phyloP scores from a whole-genome alignment of 2,329 filamentous ascomycete genomes.

The Cylindrodendrum hubeiense region DNA sequence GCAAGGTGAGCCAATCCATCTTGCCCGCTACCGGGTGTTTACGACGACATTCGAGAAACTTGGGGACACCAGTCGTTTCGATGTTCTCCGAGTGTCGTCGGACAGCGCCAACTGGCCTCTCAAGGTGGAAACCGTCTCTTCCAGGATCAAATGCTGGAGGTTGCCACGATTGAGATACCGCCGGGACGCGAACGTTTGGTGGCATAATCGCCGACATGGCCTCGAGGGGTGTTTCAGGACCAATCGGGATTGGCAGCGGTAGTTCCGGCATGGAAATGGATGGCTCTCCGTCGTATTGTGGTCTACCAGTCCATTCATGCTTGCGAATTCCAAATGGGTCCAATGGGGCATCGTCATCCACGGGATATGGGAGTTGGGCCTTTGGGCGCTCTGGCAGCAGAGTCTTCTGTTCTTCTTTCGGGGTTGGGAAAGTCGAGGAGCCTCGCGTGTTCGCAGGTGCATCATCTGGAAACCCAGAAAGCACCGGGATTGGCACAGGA shows the following conservation, averaged over 20 bases:
- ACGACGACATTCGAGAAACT: constrained; percentile 78
- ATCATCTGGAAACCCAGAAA: constrained; percentile 33
- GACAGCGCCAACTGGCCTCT: constrained; percentile 60
- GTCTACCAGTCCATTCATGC: constrained; percentile 34
- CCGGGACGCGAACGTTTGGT: constrained; percentile 26
- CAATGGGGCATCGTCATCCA: constrained; percentile 48
- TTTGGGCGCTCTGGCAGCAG: constrained; percentile 38
- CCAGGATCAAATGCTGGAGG: constrained; percentile 59
- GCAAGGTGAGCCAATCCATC: constrained; percentile 85
- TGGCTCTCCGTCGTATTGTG: constrained; percentile 36
- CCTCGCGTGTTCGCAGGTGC: constrained; percentile 36
- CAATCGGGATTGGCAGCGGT: constrained; percentile 38
- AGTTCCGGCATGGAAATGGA: constrained; percentile 42
- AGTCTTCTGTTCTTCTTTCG: constrained; percentile 32
- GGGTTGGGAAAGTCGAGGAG: constrained; percentile 48
- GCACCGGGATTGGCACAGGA: constrained; percentile 47
- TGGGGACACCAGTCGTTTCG: constrained; percentile 47
- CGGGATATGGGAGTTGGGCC: constrained; percentile 52
- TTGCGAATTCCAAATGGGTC: constrained; percentile 40
- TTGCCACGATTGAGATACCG: constrained; percentile 56
- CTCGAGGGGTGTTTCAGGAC: constrained; percentile 40
- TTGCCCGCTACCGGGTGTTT: constrained; percentile 71
- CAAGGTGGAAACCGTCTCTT: constrained; percentile 48
- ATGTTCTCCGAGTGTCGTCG: constrained; percentile 65
- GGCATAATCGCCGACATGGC: constrained; percentile 43